Evolutionary conservation across 2,329 filamentous ascomycete genomes (phyloP), one percentile per base, ranked within the genome.

Genomic region (Lizonia empirigonia): DNA sequence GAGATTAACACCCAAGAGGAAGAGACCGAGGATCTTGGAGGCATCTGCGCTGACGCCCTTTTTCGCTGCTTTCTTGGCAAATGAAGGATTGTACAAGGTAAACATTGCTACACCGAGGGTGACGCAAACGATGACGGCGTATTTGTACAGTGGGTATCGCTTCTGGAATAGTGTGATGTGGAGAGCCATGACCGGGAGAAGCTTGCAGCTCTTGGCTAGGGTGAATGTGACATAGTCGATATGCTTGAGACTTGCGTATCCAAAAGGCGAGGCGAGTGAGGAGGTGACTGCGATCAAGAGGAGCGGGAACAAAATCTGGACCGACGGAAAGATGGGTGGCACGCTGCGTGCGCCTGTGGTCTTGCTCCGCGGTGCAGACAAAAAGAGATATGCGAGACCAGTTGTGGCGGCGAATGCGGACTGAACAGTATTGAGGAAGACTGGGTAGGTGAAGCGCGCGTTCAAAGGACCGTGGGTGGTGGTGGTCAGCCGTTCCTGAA

Each of bases 161-260:
- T 88, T 89, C 53, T 88, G 86, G 80, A 97, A 99, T 37, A 99
- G 76, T 35, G 91, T 93, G 68, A 97, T 85, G 78, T 99, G 93
- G 32, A 99, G 82, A 67, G 94, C 87, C 94, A 99, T 97, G 68
- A 99, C 94, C 2, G 94, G 94, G n/a, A 99, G 85, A 16, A 99
- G 83, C 79, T 99, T 99, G 87, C 94, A 99, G 65, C 88, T 92
- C 77, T 99, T 97, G 64, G 94, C 93, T 33, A 99, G 88, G 63
- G 97, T 90, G 77, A 96, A 97, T 23, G 94, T 97, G 68, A 97
- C 90, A 77, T 97, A 97, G 82, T 97, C 94, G 75, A 97, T 91
- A 74, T 97, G 91, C 29, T 88, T 86, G 41, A 97, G 85, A 52
- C 86, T 89, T 40, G 94, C 92, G 76, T 97, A 97, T 63, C 93